phyloP scores from a whole-genome alignment of 2,329 filamentous ascomycete genomes.

The Sporothrix brasiliensis region DNA sequence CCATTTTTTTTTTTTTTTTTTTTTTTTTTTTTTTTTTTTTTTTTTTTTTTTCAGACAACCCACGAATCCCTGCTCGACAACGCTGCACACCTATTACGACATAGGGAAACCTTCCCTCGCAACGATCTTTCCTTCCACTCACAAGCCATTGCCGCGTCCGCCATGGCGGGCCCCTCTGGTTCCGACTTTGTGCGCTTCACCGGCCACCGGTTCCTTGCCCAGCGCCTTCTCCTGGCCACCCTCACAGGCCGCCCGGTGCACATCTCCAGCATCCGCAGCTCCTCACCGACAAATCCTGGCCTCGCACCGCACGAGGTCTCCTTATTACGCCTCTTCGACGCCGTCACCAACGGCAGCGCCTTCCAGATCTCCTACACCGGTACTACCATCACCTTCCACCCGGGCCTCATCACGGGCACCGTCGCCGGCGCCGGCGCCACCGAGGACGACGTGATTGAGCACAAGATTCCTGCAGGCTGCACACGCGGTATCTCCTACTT shows the following conservation, averaged over 20 bases:
- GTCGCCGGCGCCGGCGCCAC: constrained; percentile 70
- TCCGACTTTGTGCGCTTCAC: constrained; percentile 63
- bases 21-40: constrained; percentile 19
- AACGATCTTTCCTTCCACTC: neutral
- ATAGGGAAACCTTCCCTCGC: neutral
- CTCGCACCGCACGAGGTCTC: constrained; percentile 92
- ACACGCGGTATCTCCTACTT: constrained; percentile 87
- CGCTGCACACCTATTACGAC: neutral
- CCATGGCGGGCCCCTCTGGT: constrained; percentile 29
- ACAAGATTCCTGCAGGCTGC: constrained; percentile 76
- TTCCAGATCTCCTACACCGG: constrained; percentile 97
- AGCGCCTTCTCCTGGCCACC: constrained; percentile 85
- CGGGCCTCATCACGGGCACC: constrained; percentile 87
- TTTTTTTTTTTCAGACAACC: constrained; percentile 1
- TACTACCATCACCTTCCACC: constrained; percentile 88
- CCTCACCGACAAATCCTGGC: constrained; percentile 82
- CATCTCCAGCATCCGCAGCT: constrained; percentile 90
- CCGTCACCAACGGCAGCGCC: constrained; percentile 90
- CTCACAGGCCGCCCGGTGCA: constrained; percentile 86
- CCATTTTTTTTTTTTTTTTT: constrained; percentile 11
- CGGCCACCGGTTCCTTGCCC: constrained; percentile 77
- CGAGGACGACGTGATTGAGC: constrained; percentile 74
- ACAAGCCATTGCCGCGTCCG: neutral
- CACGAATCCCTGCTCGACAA: constrained; percentile 1
- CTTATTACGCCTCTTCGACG: constrained; percentile 89